phyloP scores from a whole-genome alignment of 2,329 filamentous ascomycete genomes.

The Penicillium sp. region DNA sequence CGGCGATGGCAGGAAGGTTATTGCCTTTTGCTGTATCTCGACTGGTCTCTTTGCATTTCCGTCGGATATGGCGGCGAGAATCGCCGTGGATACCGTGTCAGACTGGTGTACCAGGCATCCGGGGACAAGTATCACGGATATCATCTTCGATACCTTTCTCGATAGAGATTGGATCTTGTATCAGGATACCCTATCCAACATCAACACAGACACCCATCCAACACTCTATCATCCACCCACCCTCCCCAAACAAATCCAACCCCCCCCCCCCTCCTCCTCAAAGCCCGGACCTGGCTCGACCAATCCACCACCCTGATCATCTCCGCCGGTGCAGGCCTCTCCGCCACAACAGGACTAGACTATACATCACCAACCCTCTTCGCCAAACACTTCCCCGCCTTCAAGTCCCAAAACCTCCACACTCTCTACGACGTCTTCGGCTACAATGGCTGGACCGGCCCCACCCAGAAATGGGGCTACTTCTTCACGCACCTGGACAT shows the following conservation, averaged over 20 bases:
- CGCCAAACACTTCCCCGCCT: background rate
- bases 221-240: background rate
- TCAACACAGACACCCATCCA: background rate
- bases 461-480: background rate
- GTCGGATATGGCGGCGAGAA: background rate
- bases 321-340: slow-evolving; percentile 25
- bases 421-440: background rate
- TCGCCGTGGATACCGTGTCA: background rate
- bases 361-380: slow-evolving; percentile 29
- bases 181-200: background rate
- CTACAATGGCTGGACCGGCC: background rate
- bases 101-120: background rate
- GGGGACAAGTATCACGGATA: background rate
- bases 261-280: background rate
- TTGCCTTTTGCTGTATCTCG: background rate
- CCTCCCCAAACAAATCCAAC: background rate
- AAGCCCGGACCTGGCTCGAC: background rate
- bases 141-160: background rate
- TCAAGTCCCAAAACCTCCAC: background rate
- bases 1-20: background rate
- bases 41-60: background rate
- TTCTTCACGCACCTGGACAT: background rate
- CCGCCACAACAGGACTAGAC: slow-evolving; percentile 26
- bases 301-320: slow-evolving; percentile 7
- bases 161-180: background rate